Percentiles rank a stretch among this genome's conserved stretches.
phyloP scores from a whole-genome alignment of 2,329 filamentous ascomycete species.

The Pseudocercospora cruenta region DNA sequence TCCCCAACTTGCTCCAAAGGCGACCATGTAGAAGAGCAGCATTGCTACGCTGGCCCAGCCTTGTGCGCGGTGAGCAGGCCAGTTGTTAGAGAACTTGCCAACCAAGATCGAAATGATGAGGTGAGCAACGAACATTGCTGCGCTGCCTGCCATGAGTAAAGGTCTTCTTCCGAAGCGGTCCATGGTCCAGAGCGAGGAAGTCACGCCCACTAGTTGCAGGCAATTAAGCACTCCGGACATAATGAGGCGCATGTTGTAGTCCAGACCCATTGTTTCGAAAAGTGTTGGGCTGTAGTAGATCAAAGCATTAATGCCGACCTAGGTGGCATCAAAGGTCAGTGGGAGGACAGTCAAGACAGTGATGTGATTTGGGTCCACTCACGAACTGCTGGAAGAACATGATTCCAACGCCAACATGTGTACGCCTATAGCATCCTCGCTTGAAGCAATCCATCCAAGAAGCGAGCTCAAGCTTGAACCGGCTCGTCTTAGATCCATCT shows the following conservation, averaged over 20 bases:
- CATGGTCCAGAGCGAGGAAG: slow-evolving; percentile 48
- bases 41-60: slow-evolving; percentile 45
- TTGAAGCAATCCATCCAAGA: slow-evolving; percentile 55
- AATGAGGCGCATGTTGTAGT: slow-evolving; percentile 43
- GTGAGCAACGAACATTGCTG: slow-evolving; percentile 54
- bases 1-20: slow-evolving; percentile 61
- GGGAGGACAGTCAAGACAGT: background rate
- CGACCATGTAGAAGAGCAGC: slow-evolving; percentile 37
- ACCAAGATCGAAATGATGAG: slow-evolving; percentile 58
- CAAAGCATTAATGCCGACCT: slow-evolving; percentile 47
- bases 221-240: slow-evolving; percentile 50
- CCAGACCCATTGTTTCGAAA: slow-evolving; percentile 47
- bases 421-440: slow-evolving; percentile 51
- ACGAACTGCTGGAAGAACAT: slow-evolving; percentile 61
- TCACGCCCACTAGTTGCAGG: slow-evolving; percentile 47
- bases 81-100: slow-evolving; percentile 53
- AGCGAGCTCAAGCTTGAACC: slow-evolving; percentile 49
- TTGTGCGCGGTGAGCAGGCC: slow-evolving; percentile 49
- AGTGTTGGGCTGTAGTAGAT: slow-evolving; percentile 55
- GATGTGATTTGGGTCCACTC: slow-evolving; percentile 34
- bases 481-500: slow-evolving; percentile 29
- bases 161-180: slow-evolving; percentile 47
- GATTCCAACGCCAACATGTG: slow-evolving; percentile 55
- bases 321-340: background rate
- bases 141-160: slow-evolving; percentile 48